phyloP scores from a whole-genome alignment of 1,284 basidiomycete genomes.

The Wolfiporia cocos region DNA sequence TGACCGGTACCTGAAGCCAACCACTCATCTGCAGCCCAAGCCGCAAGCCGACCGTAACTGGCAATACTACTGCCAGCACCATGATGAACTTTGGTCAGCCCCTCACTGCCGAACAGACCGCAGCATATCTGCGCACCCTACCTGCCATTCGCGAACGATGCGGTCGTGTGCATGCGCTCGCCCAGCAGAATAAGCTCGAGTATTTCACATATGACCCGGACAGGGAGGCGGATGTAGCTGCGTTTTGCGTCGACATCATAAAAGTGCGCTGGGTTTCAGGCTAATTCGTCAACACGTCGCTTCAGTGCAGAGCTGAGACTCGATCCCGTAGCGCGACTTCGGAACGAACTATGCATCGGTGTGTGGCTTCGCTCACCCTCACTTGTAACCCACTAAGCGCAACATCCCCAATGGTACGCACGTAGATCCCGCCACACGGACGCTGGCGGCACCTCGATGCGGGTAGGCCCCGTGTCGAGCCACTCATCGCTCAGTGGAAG shows the following conservation, averaged over 20 bases:
- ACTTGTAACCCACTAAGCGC: too few species aligned
- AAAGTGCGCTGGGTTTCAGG: slow-evolving; percentile 38
- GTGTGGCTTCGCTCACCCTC: too few species aligned
- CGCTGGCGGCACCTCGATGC: slow-evolving; percentile 88
- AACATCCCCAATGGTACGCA: slow-evolving; percentile 4
- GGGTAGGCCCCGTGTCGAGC: slow-evolving; percentile 54
- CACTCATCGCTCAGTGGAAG: slow-evolving; percentile 53
- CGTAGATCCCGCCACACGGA: slow-evolving; percentile 83
- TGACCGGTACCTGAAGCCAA: too few species aligned
- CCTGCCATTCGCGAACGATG: slow-evolving; percentile 87
- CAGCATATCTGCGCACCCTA: slow-evolving; percentile 79
- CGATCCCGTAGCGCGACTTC: slow-evolving; percentile 66
- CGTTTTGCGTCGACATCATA: slow-evolving; percentile 81
- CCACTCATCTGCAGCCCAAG: too few species aligned
- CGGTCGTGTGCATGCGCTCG: slow-evolving; percentile 71
- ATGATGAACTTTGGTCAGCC: slow-evolving; percentile 7
- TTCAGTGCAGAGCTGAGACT: too few species aligned
- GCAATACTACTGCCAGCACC: neutral
- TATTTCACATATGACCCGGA: slow-evolving; percentile 85
- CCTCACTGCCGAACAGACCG: slow-evolving; percentile 31
- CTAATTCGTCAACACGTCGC: too few species aligned
- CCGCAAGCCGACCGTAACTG: too few species aligned
- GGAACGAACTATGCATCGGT: slow-evolving; percentile 62
- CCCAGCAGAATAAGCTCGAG: slow-evolving; percentile 64
- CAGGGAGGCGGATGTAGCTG: slow-evolving; percentile 67